Evolutionary conservation across 768 basidiomycete species (phyloP).

Genomic region (Hemileccinum rubropunctum): DNA sequence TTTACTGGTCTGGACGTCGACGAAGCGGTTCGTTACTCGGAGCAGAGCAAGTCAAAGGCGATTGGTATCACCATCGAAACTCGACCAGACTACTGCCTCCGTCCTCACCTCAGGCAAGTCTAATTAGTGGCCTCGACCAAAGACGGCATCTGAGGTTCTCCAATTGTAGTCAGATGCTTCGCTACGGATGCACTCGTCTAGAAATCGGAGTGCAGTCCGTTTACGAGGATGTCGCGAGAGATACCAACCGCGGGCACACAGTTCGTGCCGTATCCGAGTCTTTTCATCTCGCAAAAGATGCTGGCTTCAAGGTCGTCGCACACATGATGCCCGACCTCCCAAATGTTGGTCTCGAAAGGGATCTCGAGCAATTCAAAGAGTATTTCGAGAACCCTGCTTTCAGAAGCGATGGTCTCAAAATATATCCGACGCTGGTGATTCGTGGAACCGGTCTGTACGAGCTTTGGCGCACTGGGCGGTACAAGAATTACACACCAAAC

Average conservation of each 20-base stretch:
- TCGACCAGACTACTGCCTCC: slow-evolving; percentile 94
- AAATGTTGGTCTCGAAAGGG: slow-evolving; percentile 95
- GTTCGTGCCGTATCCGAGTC: slow-evolving; percentile 96
- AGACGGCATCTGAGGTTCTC: neutral
- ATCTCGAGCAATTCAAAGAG: slow-evolving; percentile 98
- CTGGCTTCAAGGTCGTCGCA: slow-evolving; percentile 98
- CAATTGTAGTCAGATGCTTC: slow-evolving; percentile 86
- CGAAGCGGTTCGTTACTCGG: slow-evolving; percentile 96
- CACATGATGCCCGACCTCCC: slow-evolving; percentile 99
- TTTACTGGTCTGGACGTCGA: slow-evolving; percentile 92
- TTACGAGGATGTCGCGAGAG: slow-evolving; percentile 98
- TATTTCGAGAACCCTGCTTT: slow-evolving; percentile 99
- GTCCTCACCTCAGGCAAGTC: slow-evolving; percentile 84
- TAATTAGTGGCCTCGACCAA: neutral
- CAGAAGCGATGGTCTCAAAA: slow-evolving; percentile 94
- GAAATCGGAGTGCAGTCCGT: slow-evolving; percentile 99
- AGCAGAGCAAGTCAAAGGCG: slow-evolving; percentile 96
- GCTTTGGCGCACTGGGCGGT: slow-evolving; percentile 93
- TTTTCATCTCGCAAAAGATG: slow-evolving; percentile 97
- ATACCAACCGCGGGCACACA: slow-evolving; percentile 98
- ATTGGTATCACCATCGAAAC: slow-evolving; percentile 99
- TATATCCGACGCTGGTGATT: slow-evolving; percentile 98
- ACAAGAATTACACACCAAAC: slow-evolving; percentile 99
- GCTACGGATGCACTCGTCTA: slow-evolving; percentile 96
- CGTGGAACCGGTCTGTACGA: slow-evolving; percentile 96